Evolutionary conservation across 2,329 filamentous ascomycete species (phyloP).

Genomic region (Penicillium occitanis): DNA sequence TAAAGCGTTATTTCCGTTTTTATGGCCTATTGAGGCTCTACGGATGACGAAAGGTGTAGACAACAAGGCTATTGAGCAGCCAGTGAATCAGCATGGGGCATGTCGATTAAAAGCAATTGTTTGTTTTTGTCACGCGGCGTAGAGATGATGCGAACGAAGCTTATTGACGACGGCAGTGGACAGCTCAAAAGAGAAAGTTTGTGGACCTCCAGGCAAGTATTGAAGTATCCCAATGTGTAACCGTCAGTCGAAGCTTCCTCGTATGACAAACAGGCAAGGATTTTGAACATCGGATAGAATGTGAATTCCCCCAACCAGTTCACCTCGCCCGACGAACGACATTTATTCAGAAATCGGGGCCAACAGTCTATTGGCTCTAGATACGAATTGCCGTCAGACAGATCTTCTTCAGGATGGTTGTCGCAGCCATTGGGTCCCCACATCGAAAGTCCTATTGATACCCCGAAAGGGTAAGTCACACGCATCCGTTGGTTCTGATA

Average conservation of each 20-base stretch:
- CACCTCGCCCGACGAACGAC: not conserved
- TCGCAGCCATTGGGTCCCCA: constrained; percentile 2
- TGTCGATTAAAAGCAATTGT: not conserved
- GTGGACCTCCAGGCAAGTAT: not conserved
- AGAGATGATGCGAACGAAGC: not conserved
- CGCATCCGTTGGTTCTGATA: not conserved
- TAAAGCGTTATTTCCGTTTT: no score
- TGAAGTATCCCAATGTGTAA: not conserved
- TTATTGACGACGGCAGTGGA: not conserved
- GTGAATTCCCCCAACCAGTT: not conserved
- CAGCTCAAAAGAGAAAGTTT: not conserved
- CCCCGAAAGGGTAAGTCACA: constrained; percentile 8
- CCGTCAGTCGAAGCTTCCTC: not conserved
- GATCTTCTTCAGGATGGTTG: constrained; percentile 12
- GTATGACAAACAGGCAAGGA: constrained; percentile 2
- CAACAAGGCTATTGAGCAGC: not conserved
- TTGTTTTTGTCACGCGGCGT: not conserved
- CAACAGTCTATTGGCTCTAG: not conserved
- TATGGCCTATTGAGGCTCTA: not conserved
- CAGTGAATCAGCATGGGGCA: not conserved
- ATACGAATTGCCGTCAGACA: constrained; percentile 1
- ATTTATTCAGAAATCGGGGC: not conserved
- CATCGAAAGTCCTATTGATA: constrained; percentile 13
- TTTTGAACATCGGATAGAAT: not conserved
- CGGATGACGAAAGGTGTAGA: not conserved